These are phyloP conservation scores for Knoxdaviesia proteae DNA, from an alignment of 2,329 filamentous ascomycete species.

Conservation along the genomic window DNA sequence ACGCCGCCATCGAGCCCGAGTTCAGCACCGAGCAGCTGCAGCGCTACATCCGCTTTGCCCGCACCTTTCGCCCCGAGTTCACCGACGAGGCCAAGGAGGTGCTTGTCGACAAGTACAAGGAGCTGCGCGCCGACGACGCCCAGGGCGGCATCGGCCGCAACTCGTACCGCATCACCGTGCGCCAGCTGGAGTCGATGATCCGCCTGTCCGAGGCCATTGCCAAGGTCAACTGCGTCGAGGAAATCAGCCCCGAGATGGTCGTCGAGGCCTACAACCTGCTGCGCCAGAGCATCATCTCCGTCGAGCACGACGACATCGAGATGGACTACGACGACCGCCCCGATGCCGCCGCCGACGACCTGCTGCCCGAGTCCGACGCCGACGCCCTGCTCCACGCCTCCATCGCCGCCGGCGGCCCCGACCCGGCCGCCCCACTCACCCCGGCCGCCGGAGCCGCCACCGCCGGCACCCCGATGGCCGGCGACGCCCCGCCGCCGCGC, in stretches of 20 bases:
- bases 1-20: slow-evolving; percentile 78
- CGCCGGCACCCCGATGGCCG: slow-evolving; percentile 17
- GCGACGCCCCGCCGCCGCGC: slow-evolving; percentile 15
- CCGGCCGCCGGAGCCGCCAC: slow-evolving; percentile 11
- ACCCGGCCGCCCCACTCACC: slow-evolving; percentile 13
- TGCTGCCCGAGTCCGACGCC: slow-evolving; percentile 20
- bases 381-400: slow-evolving; percentile 7
- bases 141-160: slow-evolving; percentile 88
- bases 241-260: slow-evolving; percentile 69
- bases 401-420: slow-evolving; percentile 20
- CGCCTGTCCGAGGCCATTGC: slow-evolving; percentile 93
- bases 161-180: slow-evolving; percentile 91
- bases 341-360: slow-evolving; percentile 16
- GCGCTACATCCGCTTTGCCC: slow-evolving; percentile 88
- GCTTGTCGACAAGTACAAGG: slow-evolving; percentile 86
- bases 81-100: slow-evolving; percentile 67
- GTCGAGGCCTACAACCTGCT: slow-evolving; percentile 81
- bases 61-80: slow-evolving; percentile 86
- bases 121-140: slow-evolving; percentile 77
- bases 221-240: slow-evolving; percentile 88
- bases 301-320: slow-evolving; percentile 94
- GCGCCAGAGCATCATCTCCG: slow-evolving; percentile 85
- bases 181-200: slow-evolving; percentile 90
- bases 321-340: slow-evolving; percentile 50
- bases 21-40: slow-evolving; percentile 94